phyloP scores from a whole-genome alignment of 2,329 filamentous ascomycete genomes.

The Rutstroemia sydowiana region DNA sequence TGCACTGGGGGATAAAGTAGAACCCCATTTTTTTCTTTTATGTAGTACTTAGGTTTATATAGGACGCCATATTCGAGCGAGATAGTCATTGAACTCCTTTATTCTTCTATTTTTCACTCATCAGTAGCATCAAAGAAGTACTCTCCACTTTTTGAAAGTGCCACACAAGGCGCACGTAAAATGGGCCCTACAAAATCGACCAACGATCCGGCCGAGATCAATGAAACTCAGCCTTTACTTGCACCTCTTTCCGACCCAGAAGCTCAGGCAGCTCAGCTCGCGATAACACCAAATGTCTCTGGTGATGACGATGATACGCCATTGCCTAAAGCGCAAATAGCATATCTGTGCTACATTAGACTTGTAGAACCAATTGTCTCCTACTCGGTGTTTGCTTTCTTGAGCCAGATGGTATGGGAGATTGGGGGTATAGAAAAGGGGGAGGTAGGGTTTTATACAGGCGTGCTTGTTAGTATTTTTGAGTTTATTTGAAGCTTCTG shows the following conservation, averaged over 20 bases:
- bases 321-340: slow-evolving; percentile 57
- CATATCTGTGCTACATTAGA: slow-evolving; percentile 66
- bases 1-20: no score
- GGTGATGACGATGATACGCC: slow-evolving; percentile 35
- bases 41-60: no score
- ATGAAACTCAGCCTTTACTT: not conserved
- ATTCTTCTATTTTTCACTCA: no score
- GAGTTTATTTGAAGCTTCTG: not conserved
- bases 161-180: not conserved
- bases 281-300: not conserved
- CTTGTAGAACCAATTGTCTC: slow-evolving; percentile 73
- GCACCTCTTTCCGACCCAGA: not conserved
- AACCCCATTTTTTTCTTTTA: no score
- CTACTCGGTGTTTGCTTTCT: slow-evolving; percentile 75
- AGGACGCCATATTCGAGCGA: no score
- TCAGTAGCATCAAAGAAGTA: no score
- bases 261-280: not conserved
- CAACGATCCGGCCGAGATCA: not conserved
- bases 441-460: slow-evolving; percentile 75
- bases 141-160: no score
- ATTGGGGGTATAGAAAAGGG: slow-evolving; percentile 53
- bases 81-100: no score
- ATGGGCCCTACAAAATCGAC: not conserved
- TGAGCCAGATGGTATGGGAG: slow-evolving; percentile 67
- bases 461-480: slow-evolving; percentile 47